phyloP scores from a whole-genome alignment of 2,329 filamentous ascomycete species.

The Ciborinia camelliae region DNA sequence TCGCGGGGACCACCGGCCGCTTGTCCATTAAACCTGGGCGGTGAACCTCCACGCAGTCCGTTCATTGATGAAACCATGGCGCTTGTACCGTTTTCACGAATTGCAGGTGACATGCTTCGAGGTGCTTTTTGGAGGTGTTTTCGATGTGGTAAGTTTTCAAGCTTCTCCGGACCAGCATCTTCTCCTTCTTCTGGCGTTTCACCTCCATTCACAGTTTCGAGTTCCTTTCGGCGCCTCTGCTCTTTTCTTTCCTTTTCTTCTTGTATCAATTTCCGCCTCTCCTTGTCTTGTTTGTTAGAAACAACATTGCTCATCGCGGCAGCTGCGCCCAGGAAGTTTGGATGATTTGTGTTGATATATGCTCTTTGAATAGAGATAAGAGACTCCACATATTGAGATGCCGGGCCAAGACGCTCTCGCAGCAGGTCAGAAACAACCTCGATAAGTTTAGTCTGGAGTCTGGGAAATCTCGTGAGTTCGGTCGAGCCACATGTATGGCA shows the following conservation, averaged over 20 bases:
- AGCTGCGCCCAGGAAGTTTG: slow-evolving; percentile 94
- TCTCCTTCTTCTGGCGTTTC: slow-evolving; percentile 63
- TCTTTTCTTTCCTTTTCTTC: slow-evolving; percentile 87
- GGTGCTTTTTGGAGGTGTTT: slow-evolving; percentile 51
- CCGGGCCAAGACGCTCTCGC: slow-evolving; percentile 84
- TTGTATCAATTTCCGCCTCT: slow-evolving; percentile 73
- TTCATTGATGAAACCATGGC: slow-evolving; percentile 66
- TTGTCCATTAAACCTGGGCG: slow-evolving; percentile 59
- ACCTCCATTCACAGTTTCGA: slow-evolving; percentile 68
- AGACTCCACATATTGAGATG: slow-evolving; percentile 89
- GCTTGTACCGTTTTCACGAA: slow-evolving; percentile 63
- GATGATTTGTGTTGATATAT: slow-evolving; percentile 99
- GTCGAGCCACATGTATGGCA: slow-evolving; percentile 97
- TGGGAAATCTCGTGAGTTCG: slow-evolving; percentile 86
- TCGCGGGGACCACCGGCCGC: slow-evolving; percentile 67
- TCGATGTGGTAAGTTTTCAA: slow-evolving; percentile 56
- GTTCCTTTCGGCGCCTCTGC: slow-evolving; percentile 75
- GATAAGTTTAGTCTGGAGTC: slow-evolving; percentile 93
- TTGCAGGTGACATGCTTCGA: slow-evolving; percentile 79
- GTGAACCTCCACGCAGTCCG: slow-evolving; percentile 58
- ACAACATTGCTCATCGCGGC: slow-evolving; percentile 98
- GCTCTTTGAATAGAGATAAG: slow-evolving; percentile 95
- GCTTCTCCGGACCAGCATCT: slow-evolving; percentile 45
- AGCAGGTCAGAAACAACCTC: slow-evolving; percentile 96
- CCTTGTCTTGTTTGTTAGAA: slow-evolving; percentile 88